These are phyloP conservation scores for Haplosporangium sp. DNA, from an alignment of 371 early-diverging fungal genomes.

Conservation along the genomic window DNA sequence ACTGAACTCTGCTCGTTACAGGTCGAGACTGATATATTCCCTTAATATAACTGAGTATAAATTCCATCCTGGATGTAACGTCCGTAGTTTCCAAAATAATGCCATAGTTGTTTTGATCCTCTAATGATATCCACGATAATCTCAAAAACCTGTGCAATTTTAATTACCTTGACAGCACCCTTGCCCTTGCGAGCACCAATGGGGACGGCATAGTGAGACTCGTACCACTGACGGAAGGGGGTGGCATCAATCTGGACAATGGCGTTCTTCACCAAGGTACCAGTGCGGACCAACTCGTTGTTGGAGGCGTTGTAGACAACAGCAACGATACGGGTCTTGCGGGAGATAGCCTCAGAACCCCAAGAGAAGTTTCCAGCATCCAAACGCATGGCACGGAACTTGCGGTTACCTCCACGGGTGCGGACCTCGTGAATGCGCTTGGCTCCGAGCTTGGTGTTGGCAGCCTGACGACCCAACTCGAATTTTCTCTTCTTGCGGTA, in stretches of 20 bases:
- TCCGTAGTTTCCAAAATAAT: no score
- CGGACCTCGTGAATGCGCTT: constrained; percentile 96
- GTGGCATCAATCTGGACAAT: constrained; percentile 99
- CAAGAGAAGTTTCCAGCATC: constrained; percentile 98
- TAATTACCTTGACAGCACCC: constrained; percentile 61
- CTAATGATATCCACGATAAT: constrained; percentile 6
- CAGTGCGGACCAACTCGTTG: constrained; percentile 99
- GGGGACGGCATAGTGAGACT: constrained; percentile 93
- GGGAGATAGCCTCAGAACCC: constrained; percentile 95
- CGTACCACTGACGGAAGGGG: constrained; percentile 99
- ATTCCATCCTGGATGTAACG: no score
- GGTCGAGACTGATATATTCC: no score
- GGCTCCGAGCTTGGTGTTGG: constrained; percentile 97
- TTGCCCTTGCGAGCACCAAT: constrained; percentile 92
- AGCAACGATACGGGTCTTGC: constrained; percentile 96
- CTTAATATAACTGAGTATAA: no score
- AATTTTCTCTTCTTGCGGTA: constrained; percentile 99
- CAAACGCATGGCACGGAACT: constrained; percentile 79
- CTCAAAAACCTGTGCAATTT: neutral
- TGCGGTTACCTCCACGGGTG: constrained; percentile 18
- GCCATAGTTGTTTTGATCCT: no score
- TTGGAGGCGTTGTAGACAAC: constrained; percentile 99
- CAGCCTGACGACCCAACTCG: constrained; percentile 98
- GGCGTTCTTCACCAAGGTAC: constrained; percentile 99
- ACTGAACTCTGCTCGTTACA: no score